phyloP scores from a whole-genome alignment of 176 grass and related monocot genomes.

The Stipa capillata region DNA sequence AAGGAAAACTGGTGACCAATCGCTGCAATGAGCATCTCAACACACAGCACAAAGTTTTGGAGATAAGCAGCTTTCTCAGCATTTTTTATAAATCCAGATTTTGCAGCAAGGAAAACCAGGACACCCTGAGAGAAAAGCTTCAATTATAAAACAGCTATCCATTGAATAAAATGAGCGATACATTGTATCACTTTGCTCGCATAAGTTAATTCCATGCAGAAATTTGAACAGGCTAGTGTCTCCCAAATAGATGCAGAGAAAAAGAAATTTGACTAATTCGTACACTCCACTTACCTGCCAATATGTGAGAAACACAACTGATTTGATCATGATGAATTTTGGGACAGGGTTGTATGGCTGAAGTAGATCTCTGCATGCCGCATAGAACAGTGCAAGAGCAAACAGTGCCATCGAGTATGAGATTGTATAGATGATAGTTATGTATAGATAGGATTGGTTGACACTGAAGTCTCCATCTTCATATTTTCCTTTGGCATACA shows the following conservation, averaged over 20 bases:
- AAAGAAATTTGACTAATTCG: background rate
- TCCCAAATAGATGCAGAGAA: background rate
- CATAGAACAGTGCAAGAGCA: slow-evolving; percentile 74
- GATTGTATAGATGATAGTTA: too few species aligned
- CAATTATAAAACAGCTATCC: background rate
- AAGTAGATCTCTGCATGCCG: too few species aligned
- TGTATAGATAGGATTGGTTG: slow-evolving; percentile 71
- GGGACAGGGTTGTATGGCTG: slow-evolving; percentile 78
- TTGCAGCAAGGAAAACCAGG: slow-evolving; percentile 81
- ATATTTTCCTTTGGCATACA: too few species aligned
- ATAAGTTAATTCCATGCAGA: background rate
- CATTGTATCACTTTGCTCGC: background rate
- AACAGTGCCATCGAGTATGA: slow-evolving; percentile 77
- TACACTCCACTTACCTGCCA: slow-evolving; percentile 36
- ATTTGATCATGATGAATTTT: slow-evolving; percentile 90
- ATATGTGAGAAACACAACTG: too few species aligned
- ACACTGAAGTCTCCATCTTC: slow-evolving; percentile 80
- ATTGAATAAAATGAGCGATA: background rate
- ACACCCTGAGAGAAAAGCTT: slow-evolving; percentile 53
- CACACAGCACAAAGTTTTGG: slow-evolving; percentile 74
- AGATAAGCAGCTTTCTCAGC: slow-evolving; percentile 71
- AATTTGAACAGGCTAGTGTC: background rate
- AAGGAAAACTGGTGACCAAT: slow-evolving; percentile 55
- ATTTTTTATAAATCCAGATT: slow-evolving; percentile 69
- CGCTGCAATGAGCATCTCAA: slow-evolving; percentile 87